Evolutionary conservation across 2,329 filamentous ascomycete species (phyloP), one percentile per base, ranked within the genome.

Genomic region (Monilinia vaccinii-corymbosi): DNA sequence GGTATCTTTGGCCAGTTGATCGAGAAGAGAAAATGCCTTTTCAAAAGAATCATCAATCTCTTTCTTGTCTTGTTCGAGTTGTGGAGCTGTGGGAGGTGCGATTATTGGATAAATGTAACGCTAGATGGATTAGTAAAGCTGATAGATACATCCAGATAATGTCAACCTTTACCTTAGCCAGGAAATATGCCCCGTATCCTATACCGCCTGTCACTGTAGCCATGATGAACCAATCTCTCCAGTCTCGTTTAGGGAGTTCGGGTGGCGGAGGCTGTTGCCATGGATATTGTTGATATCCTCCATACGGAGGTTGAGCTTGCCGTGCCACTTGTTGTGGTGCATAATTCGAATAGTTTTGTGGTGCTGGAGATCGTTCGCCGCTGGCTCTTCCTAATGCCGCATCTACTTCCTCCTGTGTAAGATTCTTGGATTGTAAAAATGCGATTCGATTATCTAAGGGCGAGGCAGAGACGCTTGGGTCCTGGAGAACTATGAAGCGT

Each of bases 171-270:
- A 91, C 88, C 83, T 95, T 95, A 62, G 91, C 89, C 18, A 97
- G 81, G 65, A 87, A 83, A 72, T 94, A 99, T 25, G 96, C 75
- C 0, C 92, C 93, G 70, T 97, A 97, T 44, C 91, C 82, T 23
- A 97, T 86, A 52, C 92, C 91, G 60, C 91, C 88, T 64, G 95
- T 87, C 14, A 97, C 89, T 0, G 94, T 99, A 9, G 94, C 94
- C 91, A 97, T 96, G 74, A 99, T 97, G 75, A 99, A 99, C 89
- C 91, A 97, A 72, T 99, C 94, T 63, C 95, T 83, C 94, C 94
- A 99, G 75, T 99, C 94, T 70, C 94, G 81, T 71, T 85, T 86
- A 3, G 91, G 91, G 2, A 85, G 75, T 59, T 81, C 78, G 1
- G 80, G 80, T 4, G 82, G 78, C 9, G 79, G 74, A 32, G 74